Evolutionary conservation across 83 land plant genomes (phyloP).

Genomic region (Thuja plicata): DNA sequence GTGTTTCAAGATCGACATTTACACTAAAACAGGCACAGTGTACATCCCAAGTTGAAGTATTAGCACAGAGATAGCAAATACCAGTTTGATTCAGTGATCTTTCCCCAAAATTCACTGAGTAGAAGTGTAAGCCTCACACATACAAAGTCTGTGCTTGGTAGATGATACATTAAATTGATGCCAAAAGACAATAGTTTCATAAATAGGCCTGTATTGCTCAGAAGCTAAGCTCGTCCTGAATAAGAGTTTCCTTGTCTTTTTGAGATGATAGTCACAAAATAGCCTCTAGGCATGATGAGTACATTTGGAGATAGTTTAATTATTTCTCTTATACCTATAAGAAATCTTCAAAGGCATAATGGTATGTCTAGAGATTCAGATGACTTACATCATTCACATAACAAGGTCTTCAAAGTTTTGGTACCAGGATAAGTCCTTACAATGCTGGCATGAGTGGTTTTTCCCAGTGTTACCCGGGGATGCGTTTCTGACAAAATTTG

Average conservation of each 20-base stretch:
- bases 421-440: not conserved
- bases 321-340: not conserved
- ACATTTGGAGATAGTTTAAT: not conserved
- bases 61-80: not conserved
- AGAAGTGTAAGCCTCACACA: not conserved
- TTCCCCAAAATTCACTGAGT: not conserved
- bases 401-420: not conserved
- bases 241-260: not conserved
- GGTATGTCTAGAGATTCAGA: not conserved
- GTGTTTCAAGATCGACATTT: not conserved
- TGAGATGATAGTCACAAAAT: not conserved
- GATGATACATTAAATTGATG: not conserved
- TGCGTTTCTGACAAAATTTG: too few relatives aligned
- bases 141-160: not conserved
- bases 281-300: not conserved
- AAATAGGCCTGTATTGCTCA: not conserved
- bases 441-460: not conserved
- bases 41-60: not conserved
- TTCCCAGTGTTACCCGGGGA: too few relatives aligned
- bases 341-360: not conserved
- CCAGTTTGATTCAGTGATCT: not conserved
- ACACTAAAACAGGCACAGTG: not conserved
- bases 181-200: not conserved
- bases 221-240: not conserved
- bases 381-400: not conserved